Evolutionary conservation across 768 basidiomycete genomes (phyloP).

Genomic region (Trametes elegans): DNA sequence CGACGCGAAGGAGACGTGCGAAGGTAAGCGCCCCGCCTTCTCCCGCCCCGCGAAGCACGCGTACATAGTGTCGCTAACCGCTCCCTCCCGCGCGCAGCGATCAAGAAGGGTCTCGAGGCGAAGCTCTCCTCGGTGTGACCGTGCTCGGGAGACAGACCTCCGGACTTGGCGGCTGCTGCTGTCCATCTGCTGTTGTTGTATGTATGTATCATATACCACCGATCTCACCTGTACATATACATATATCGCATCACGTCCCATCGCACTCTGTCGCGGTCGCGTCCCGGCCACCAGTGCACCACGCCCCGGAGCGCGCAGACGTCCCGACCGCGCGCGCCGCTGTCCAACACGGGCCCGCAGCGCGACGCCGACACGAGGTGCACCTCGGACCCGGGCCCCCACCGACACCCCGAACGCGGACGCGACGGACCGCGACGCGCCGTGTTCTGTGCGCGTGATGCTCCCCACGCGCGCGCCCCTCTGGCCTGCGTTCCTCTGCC

Average conservation of each 20-base stretch:
- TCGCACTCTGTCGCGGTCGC: background rate
- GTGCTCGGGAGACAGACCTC: no score
- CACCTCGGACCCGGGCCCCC: no score
- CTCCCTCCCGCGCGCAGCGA: constrained; percentile 22
- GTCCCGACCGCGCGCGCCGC: no score
- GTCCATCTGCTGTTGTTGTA: constrained; percentile 8
- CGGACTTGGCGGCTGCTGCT: no score
- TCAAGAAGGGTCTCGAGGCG: constrained; percentile 34
- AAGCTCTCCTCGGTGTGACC: constrained; percentile 13
- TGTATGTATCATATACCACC: constrained; percentile 16
- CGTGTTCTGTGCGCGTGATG: no score
- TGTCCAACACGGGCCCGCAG: no score
- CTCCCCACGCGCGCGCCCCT: no score
- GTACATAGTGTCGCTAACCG: background rate
- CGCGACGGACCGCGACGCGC: no score
- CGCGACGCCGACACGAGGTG: no score
- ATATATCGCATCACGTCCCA: background rate
- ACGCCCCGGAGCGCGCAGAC: no score
- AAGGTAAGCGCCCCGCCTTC: constrained; percentile 45
- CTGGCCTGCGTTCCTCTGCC: no score
- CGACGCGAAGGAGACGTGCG: constrained; percentile 88
- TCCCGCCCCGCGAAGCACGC: background rate
- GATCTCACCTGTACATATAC: background rate
- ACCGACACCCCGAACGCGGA: no score
- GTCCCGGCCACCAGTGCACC: background rate